Evolutionary conservation across 1,284 basidiomycete genomes (phyloP), one percentile per base, ranked within the genome.

Genomic region (Ganoderma sinense): DNA sequence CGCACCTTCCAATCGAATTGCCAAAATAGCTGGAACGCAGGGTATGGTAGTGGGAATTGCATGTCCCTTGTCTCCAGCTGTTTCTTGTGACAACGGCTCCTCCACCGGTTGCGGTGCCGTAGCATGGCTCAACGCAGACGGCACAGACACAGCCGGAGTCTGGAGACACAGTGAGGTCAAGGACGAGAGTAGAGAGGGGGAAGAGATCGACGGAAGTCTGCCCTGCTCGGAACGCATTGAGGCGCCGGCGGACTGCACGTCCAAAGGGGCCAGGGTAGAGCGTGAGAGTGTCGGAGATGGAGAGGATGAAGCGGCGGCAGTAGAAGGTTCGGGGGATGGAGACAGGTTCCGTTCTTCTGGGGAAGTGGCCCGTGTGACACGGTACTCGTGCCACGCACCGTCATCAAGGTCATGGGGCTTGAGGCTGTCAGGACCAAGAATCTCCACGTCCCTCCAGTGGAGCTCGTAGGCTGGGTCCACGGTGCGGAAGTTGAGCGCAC

Each of bases 1-100:
- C 86, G 56, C 70, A 90, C 91, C 91, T 86, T 92, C 91, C 62
- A 91, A 79, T 75, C 89, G 86, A 2, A 88, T 91, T 56, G 89
- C 90, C 75, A 81, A 86, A 68, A 93, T 86, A 55, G 88, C 81
- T 55, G 89, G 90, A 11, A 79, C 81, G 79, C 87, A 89, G 26
- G 89, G 89, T 71, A 86, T 82, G 73, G 87, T 87, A 62, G 91
- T 90, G 77, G 85, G 86, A 53, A 91, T 85, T 2, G 89, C 83
- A 39, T 88, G 77, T 14, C 65, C 51, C 14, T 71, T 73, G 14
- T 64, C 74, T 16, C 67, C 59, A 41, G 70, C 45, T n/a, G 53
- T 31, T 1, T 33, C 33, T 23, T n/a, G n/a, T 18, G 48, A 67
- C 20, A 7, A 40, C 41, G 29, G 29, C 40, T 36, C 55, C 51